Percentiles rank a stretch among this genome's conserved stretches.
These are phyloP conservation scores for Samsoniella hepiali DNA, from an alignment of 2,329 filamentous ascomycete species.

Conservation along the genomic window DNA sequence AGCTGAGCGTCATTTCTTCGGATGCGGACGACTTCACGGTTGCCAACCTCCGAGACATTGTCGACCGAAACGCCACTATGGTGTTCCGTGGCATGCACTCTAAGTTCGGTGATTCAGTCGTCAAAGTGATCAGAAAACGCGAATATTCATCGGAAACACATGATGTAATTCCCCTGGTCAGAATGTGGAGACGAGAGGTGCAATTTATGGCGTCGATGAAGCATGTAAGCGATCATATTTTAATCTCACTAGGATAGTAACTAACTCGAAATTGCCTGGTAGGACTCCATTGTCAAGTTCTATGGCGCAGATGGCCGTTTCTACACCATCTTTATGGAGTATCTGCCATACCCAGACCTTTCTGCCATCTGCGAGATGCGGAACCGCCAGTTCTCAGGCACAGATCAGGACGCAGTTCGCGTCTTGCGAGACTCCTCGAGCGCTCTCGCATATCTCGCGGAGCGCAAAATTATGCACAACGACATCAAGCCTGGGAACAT, in stretches of 20 bases:
- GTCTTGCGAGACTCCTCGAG: no score
- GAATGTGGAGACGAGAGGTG: neutral
- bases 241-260: no score
- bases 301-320: neutral
- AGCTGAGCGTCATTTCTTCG: neutral
- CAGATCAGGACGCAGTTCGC: neutral
- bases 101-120: neutral
- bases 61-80: neutral
- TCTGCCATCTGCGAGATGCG: no score
- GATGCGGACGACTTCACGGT: neutral
- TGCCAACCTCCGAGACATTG: neutral
- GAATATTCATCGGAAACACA: neutral
- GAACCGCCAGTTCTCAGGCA: neutral
- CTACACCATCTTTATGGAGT: slow-evolving; percentile 1
- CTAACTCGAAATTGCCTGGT: no score
- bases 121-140: neutral
- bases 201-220: neutral
- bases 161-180: neutral
- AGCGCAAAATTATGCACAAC: neutral
- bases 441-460: neutral
- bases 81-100: neutral
- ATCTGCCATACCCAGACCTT: neutral
- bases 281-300: slow-evolving; percentile 4
- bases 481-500: slow-evolving; percentile 3
- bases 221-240: neutral